Evolutionary conservation across 257 asterid genomes (phyloP).

Genomic region (Lantana camara): DNA sequence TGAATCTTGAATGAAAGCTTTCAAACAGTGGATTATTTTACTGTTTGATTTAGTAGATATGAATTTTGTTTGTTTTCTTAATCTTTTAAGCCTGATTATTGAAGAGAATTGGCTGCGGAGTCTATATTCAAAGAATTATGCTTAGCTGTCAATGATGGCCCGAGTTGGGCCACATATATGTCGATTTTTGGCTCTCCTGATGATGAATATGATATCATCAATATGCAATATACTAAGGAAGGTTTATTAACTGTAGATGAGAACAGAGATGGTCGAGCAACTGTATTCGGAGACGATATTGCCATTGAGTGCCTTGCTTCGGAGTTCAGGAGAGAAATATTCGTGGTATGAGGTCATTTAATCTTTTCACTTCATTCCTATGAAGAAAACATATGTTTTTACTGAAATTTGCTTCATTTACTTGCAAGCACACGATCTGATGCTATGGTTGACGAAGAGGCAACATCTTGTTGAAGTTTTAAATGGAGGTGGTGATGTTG

Average conservation of each 20-base stretch:
- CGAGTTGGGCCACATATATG: conserved; percentile 97
- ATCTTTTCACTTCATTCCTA: neutral
- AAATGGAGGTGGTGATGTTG: too few relatives aligned
- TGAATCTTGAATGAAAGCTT: too few relatives aligned
- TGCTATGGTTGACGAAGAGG: conserved; percentile 98
- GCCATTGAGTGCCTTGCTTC: too few relatives aligned
- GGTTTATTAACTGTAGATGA: conserved; percentile 85
- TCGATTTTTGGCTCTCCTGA: too few relatives aligned
- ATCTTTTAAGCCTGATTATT: conserved; percentile 12
- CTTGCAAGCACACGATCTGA: conserved; percentile 98
- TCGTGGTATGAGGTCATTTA: conserved; percentile 64
- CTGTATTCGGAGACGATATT: conserved; percentile 98
- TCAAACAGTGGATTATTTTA: neutral
- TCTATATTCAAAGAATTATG: conserved; percentile 92
- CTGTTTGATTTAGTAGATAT: neutral
- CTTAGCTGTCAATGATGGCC: conserved; percentile 74
- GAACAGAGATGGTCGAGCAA: conserved; percentile 82
- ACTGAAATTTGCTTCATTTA: conserved; percentile 16
- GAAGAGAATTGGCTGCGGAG: conserved; percentile 92
- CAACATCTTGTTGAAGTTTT: too few relatives aligned
- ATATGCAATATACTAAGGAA: conserved; percentile 88
- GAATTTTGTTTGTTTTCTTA: too few relatives aligned
- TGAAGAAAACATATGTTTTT: too few relatives aligned
- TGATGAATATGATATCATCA: conserved; percentile 90
- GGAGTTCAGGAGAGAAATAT: conserved; percentile 88